A percentile compares a stretch with the other conserved stretches of the same genome.
Evolutionary conservation across 169 alveolate species (phyloP).

Genomic region (Plasmodium blacklocki): DNA sequence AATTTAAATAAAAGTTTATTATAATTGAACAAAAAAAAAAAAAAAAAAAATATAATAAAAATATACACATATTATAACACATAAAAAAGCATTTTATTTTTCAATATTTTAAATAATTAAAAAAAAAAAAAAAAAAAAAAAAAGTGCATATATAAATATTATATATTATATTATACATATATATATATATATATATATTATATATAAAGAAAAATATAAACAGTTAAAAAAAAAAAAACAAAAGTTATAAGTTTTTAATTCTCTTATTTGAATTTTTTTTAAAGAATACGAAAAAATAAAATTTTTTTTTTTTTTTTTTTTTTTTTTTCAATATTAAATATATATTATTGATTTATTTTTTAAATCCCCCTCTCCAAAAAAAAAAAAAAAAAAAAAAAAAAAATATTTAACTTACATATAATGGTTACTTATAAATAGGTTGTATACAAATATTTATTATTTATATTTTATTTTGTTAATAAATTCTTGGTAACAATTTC

Average conservation of each 20-base stretch:
- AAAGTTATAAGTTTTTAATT: neutral
- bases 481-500: conserved; percentile 66
- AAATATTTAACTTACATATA: no score
- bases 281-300: conserved; percentile 1
- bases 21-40: conserved; percentile 1
- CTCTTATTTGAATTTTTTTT: neutral
- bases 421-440: no score
- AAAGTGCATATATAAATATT: neutral
- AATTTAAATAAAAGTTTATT: neutral
- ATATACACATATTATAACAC: neutral
- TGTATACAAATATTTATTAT: no score
- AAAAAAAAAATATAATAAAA: neutral
- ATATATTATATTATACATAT: neutral
- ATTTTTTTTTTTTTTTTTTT: neutral
- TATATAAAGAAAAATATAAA: neutral
- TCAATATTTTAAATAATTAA: neutral
- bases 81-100: neutral
- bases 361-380: no score
- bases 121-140: neutral
- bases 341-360: no score
- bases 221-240: neutral
- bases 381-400: no score
- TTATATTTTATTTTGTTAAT: conserved; percentile 26
- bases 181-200: neutral
- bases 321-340: no score